These are phyloP conservation scores for Neckera pumila DNA, from an alignment of 225 moss, liverwort and hornwort genomes.

Conservation along the genomic window DNA sequence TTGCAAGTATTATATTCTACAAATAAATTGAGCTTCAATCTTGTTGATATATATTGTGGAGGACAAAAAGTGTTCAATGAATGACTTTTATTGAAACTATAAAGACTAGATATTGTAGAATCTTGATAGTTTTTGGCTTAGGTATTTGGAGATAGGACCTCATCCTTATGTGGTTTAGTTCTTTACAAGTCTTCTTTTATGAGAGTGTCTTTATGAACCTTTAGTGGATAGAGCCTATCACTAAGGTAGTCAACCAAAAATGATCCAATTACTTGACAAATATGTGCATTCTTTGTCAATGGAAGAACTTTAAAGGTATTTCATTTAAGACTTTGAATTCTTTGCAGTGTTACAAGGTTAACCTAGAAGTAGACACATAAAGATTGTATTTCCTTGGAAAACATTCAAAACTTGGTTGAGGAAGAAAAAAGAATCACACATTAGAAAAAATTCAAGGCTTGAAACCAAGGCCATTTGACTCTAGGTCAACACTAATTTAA, in stretches of 20 bases:
- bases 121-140: accelerated
- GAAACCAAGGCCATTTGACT: no score
- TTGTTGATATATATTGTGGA: neutral
- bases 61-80: neutral
- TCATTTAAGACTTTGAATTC: neutral
- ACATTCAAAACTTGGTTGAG: accelerated
- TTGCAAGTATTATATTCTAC: neutral
- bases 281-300: neutral
- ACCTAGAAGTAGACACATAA: no score
- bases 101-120: neutral
- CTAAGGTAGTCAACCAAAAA: neutral
- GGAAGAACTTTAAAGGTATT: neutral
- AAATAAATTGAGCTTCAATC: neutral
- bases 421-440: no score
- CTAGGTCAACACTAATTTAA: no score
- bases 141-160: no score
- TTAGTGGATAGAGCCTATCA: neutral
- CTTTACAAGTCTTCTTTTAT: neutral
- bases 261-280: neutral
- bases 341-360: no score
- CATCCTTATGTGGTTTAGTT: neutral
- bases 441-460: no score
- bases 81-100: neutral
- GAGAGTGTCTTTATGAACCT: neutral
- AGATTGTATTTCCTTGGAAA: no score